phyloP scores from a whole-genome alignment of 2,329 filamentous ascomycete species.

The Monosporascus sp. region DNA sequence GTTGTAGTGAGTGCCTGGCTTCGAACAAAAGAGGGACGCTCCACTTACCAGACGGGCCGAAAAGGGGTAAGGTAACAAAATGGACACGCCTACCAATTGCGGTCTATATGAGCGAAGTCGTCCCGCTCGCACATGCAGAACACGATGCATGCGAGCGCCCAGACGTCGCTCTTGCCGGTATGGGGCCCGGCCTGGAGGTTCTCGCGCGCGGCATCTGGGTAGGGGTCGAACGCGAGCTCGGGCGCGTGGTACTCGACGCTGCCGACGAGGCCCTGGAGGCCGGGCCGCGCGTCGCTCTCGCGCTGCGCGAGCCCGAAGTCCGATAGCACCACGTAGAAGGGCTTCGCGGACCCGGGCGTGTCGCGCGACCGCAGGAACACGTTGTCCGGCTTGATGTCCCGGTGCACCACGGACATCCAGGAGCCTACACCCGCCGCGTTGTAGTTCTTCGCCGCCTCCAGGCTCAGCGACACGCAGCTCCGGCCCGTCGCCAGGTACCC shows the following conservation, averaged over 20 bases:
- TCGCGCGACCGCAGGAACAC: slow-evolving; percentile 14
- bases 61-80: no score
- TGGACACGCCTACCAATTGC: background rate
- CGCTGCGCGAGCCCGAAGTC: slow-evolving; percentile 10
- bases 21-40: no score
- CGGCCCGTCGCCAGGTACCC: slow-evolving; percentile 10
- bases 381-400: slow-evolving; percentile 17
- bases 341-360: slow-evolving; percentile 11
- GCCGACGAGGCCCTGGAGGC: background rate
- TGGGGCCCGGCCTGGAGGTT: slow-evolving; percentile 5
- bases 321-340: slow-evolving; percentile 10
- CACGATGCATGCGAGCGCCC: slow-evolving; percentile 9
- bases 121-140: slow-evolving; percentile 12
- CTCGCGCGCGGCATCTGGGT: background rate
- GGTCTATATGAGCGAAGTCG: slow-evolving; percentile 9
- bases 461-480: slow-evolving; percentile 5
- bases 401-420: slow-evolving; percentile 13
- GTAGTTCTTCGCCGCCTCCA: background rate
- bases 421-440: background rate
- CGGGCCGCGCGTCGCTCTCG: background rate
- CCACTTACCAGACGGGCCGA: no score
- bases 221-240: slow-evolving; percentile 12
- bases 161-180: slow-evolving; percentile 10
- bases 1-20: no score
- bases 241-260: slow-evolving; percentile 12